phyloP scores from a whole-genome alignment of 495 filamentous ascomycete species.

The Geopyxis carbonaria region DNA sequence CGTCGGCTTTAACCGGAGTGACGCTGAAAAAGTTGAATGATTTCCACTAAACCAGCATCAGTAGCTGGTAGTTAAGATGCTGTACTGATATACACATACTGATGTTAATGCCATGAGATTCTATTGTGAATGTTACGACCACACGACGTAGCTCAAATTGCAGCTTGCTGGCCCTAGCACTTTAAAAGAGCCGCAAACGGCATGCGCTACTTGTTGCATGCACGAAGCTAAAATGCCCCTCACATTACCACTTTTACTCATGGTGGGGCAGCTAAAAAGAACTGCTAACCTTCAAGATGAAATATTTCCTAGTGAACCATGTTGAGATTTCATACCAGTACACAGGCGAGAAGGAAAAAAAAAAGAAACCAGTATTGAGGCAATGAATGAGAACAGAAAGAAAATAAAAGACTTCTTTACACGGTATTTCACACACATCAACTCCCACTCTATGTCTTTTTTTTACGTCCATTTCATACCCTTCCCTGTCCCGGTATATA shows the following conservation, averaged over 20 bases:
- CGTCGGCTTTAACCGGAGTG: constrained; percentile 61
- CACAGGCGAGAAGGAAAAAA: too few relatives aligned
- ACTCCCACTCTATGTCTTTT: constrained; percentile 5
- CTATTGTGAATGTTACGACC: too few relatives aligned
- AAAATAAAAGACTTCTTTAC: constrained; percentile 1
- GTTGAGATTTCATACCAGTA: too few relatives aligned
- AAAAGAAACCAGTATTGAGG: too few relatives aligned
- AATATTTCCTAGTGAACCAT: too few relatives aligned
- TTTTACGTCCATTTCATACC: background rate
- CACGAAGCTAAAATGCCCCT: background rate
- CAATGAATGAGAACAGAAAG: background rate
- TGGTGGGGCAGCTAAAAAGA: too few relatives aligned
- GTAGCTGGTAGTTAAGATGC: background rate
- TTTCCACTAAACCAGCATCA: constrained; percentile 57
- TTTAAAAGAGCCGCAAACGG: too few relatives aligned
- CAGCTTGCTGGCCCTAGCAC: too few relatives aligned
- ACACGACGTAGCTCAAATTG: too few relatives aligned
- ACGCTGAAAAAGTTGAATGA: constrained; percentile 98
- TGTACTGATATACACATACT: background rate
- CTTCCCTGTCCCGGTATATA: constrained; percentile 3
- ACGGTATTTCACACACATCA: constrained; percentile 1
- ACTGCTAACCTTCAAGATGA: too few relatives aligned
- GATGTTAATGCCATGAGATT: constrained; percentile 7
- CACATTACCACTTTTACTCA: background rate
- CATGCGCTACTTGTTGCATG: background rate